phyloP scores from a whole-genome alignment of 2,329 filamentous ascomycete genomes.

The Metarhizium guizhouense region DNA sequence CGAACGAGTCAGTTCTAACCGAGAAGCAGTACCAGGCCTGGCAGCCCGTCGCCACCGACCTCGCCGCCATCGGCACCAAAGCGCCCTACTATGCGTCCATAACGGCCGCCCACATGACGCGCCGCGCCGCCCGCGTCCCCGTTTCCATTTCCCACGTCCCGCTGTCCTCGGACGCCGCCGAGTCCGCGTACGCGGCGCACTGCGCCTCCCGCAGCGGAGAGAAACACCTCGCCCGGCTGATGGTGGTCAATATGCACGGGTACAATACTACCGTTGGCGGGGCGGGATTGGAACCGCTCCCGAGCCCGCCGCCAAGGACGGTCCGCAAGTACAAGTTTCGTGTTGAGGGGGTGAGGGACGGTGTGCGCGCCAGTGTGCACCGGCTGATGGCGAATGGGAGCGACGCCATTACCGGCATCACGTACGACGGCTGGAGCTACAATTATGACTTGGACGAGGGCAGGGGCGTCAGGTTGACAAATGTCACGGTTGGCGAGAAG shows the following conservation, averaged over 20 bases:
- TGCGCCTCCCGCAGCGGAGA: constrained; percentile 31
- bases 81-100: constrained; percentile 56
- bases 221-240: constrained; percentile 33
- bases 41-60: constrained; percentile 46
- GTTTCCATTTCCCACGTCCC: constrained; percentile 40
- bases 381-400: constrained; percentile 52
- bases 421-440: constrained; percentile 53
- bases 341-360: constrained; percentile 27
- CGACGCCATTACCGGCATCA: constrained; percentile 52
- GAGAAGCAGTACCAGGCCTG: constrained; percentile 41
- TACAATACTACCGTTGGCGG: constrained; percentile 50
- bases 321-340: constrained; percentile 26
- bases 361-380: constrained; percentile 27
- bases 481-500: constrained; percentile 44
- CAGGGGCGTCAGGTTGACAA: constrained; percentile 40
- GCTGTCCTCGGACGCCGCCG: constrained; percentile 24
- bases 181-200: constrained; percentile 42
- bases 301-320: constrained; percentile 20
- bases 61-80: constrained; percentile 46
- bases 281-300: constrained; percentile 14
- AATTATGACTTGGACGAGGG: constrained; percentile 50
- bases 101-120: constrained; percentile 39
- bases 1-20: neutral
- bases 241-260: constrained; percentile 47
- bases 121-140: constrained; percentile 5